A percentile compares a stretch with the other conserved stretches of the same genome.
Conservation (phyloP, 306 rosid genomes). For the Cucurbita argyrosperma region DNA sequence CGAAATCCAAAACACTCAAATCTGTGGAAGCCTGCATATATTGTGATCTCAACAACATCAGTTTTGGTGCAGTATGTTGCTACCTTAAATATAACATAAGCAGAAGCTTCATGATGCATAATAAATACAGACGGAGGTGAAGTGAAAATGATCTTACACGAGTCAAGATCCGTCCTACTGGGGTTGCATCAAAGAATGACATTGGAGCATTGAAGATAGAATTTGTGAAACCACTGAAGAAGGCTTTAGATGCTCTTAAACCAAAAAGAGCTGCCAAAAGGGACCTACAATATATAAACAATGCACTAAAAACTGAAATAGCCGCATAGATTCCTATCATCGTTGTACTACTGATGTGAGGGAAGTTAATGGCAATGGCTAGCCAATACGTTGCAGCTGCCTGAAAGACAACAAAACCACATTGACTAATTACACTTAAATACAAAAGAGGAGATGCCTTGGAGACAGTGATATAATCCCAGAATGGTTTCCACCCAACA, state of each 20-base stretch:
- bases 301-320: constrained; percentile 32
- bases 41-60: neutral
- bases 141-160: constrained; percentile 29
- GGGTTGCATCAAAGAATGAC: constrained; percentile 76
- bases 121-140: neutral
- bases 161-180: constrained; percentile 65
- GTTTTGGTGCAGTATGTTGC: neutral
- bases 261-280: constrained; percentile 31
- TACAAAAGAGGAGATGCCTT: constrained; percentile 23
- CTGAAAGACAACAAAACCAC: constrained; percentile 32
- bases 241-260: constrained; percentile 55
- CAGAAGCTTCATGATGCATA: neutral
- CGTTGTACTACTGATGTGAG: constrained; percentile 21
- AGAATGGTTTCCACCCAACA: constrained; percentile 53
- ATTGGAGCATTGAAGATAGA: constrained; percentile 75
- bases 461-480: constrained; percentile 41
- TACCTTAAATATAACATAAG: neutral
- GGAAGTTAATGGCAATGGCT: constrained; percentile 45
- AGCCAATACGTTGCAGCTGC: constrained; percentile 51
- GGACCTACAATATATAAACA: constrained; percentile 31
- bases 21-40: constrained; percentile 67
- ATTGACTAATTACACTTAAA: constrained; percentile 10
- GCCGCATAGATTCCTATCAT: constrained; percentile 45
- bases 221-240: constrained; percentile 41
- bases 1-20: constrained; percentile 63